Evolutionary conservation across 345 rosid genomes (phyloP), one percentile per base, ranked within the genome.

Genomic region (Lepidium africanum): DNA sequence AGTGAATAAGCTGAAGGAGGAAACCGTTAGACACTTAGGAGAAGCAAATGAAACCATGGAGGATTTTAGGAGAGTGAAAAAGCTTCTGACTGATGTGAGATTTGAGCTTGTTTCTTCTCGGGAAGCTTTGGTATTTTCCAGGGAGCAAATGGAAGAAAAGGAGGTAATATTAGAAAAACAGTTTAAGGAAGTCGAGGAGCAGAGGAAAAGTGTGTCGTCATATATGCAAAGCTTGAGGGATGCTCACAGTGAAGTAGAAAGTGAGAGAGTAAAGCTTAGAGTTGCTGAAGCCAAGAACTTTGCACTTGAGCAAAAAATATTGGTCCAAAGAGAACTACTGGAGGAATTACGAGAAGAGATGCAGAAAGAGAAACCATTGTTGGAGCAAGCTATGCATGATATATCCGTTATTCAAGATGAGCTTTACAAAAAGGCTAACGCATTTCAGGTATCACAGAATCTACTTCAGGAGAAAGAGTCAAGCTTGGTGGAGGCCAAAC

Each of bases 401-500:
- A 63, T 59, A n/a, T 80, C 81, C 16, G 60, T 70, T 12, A 76
- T 93, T 45, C 82, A 76, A 50, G 62, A 76, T 63, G 78, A 87
- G 80, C 83, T 88, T n/a, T 71, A 72, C 74, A 60, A 42, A 68
- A 90, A 72, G 72, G 79, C 77, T 62, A 45, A 75, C 2, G 87
- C 80, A 52, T 88, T 88, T 71, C 77, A 33, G 77, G 80, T 84
- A 33, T 76, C 86, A 70, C 84, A 67, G 65, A 47, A 72, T 55
- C 77, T 83, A 78, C 90, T 93, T 56, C 78, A 69, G 45, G 76
- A 32, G 61, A 86, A 86, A 74, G 96, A 88, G 76, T 72, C 81
- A 12, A 86, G 86, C 39, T 66, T 90, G 76, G 97, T 82, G 74
- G 90, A 90, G 67, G 98, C 89, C 54, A 90, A 78, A 78, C 81